phyloP scores from a whole-genome alignment of 2,329 filamentous ascomycete genomes.

The Albophoma yamanashiensis region DNA sequence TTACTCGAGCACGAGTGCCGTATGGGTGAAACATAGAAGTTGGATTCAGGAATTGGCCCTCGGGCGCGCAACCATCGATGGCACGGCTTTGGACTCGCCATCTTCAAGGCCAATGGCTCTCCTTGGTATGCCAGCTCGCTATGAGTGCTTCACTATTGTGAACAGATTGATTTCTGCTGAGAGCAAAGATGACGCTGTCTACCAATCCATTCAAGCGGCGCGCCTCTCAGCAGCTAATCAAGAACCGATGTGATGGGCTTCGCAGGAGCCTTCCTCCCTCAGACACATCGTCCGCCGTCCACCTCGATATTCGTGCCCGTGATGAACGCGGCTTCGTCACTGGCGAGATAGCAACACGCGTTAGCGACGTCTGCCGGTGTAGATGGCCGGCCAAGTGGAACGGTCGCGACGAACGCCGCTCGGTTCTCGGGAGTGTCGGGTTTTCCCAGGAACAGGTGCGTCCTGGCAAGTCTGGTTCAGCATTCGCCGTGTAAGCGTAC shows the following conservation, averaged over 20 bases:
- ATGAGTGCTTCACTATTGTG: too few relatives aligned
- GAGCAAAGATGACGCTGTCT: too few relatives aligned
- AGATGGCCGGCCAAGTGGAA: constrained; percentile 44
- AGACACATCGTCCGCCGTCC: constrained; percentile 18
- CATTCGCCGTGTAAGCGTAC: not conserved
- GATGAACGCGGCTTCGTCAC: constrained; percentile 61
- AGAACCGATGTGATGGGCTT: too few relatives aligned
- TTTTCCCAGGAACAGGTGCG: constrained; percentile 45
- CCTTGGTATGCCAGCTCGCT: not conserved
- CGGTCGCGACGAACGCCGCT: constrained; percentile 39
- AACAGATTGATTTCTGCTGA: too few relatives aligned
- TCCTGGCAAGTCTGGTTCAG: constrained; percentile 13
- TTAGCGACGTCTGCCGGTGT: constrained; percentile 60
- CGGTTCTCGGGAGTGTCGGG: constrained; percentile 52
- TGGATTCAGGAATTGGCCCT: too few relatives aligned
- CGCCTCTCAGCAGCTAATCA: too few relatives aligned
- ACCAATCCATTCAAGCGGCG: too few relatives aligned
- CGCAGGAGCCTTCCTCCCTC: not conserved
- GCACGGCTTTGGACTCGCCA: too few relatives aligned
- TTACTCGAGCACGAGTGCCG: too few relatives aligned
- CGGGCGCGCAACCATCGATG: too few relatives aligned
- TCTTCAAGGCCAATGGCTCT: not conserved
- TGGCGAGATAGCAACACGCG: constrained; percentile 58
- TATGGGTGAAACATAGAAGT: too few relatives aligned
- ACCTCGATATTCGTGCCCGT: constrained; percentile 58